A percentile compares a stretch with the other conserved stretches of the same genome.
phyloP scores from a whole-genome alignment of 1,284 basidiomycete species.

The Ceratobasidium sp. region DNA sequence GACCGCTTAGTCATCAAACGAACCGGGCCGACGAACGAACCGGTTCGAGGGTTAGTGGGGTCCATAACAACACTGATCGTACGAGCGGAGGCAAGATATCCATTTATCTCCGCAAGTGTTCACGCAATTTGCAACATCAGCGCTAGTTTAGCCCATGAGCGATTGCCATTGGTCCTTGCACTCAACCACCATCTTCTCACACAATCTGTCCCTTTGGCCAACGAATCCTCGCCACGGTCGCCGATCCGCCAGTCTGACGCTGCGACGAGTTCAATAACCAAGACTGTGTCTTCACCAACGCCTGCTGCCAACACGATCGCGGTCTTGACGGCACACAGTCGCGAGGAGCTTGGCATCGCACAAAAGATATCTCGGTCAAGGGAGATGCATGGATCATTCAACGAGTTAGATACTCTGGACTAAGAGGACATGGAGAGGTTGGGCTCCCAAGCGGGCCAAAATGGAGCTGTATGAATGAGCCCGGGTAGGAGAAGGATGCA shows the following conservation, averaged over 20 bases:
- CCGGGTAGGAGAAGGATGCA: conserved; percentile 95
- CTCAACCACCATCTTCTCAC: conserved; percentile 25
- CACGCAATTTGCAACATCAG: not conserved
- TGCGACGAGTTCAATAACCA: conserved; percentile 95
- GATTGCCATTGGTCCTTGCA: conserved; percentile 30
- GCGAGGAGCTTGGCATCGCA: conserved; percentile 97
- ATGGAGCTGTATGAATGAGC: conserved; percentile 99
- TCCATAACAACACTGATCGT: not conserved
- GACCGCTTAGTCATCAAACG: too few species aligned
- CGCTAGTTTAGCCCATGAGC: conserved; percentile 33
- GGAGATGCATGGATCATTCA: conserved; percentile 99
- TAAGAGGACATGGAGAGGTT: conserved; percentile 96
- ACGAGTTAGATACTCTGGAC: conserved; percentile 94
- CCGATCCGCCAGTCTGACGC: conserved; percentile 82
- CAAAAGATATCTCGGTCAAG: conserved; percentile 95
- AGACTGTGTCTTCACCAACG: conserved; percentile 93
- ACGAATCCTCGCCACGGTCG: conserved; percentile 78
- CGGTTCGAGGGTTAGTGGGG: too few species aligned
- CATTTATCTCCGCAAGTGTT: not conserved
- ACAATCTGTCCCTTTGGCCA: not conserved
- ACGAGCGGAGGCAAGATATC: not conserved
- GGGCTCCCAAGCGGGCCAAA: conserved; percentile 98
- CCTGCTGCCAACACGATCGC: conserved; percentile 87
- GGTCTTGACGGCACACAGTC: conserved; percentile 92
- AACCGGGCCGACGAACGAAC: too few species aligned